Conservation (phyloP, 306 rosid species). For the Acacia crassicarpa region DNA sequence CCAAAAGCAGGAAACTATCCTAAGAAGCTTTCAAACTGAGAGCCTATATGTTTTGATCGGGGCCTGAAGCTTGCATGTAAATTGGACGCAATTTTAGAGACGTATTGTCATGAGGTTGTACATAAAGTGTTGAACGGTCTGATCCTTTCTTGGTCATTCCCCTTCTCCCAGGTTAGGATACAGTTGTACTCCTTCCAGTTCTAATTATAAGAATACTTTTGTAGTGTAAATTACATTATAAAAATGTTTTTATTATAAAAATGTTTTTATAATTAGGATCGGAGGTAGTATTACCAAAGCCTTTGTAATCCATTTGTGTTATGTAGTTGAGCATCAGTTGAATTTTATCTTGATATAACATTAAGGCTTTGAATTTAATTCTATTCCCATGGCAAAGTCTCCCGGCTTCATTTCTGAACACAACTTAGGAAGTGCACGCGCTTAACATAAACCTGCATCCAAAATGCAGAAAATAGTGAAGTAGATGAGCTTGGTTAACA, state of each 20-base stretch:
- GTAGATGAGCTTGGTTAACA: not conserved
- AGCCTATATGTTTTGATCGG: not conserved
- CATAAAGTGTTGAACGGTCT: not conserved
- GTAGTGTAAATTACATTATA: too few species aligned
- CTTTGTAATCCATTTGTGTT: not conserved
- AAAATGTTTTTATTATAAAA: too few species aligned
- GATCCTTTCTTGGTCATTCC: not conserved
- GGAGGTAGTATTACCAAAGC: not conserved
- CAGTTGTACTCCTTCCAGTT: too few species aligned
- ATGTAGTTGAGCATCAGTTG: not conserved
- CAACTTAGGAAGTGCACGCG: not conserved
- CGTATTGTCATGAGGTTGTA: not conserved
- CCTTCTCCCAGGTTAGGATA: not conserved
- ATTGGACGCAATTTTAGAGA: not conserved
- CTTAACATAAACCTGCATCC: not conserved
- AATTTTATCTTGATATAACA: not conserved
- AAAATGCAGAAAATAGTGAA: not conserved
- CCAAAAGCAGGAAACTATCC: not conserved
- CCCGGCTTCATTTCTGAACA: not conserved
- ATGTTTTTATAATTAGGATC: too few species aligned
- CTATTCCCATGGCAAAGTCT: not conserved
- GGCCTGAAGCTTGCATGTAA: not conserved
- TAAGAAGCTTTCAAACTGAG: not conserved
- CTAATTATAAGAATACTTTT: too few species aligned
- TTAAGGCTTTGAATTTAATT: not conserved